Base-by-base conservation (phyloP, 768 basidiomycete genomes). In the Clitopilus hobsonii region DNA sequence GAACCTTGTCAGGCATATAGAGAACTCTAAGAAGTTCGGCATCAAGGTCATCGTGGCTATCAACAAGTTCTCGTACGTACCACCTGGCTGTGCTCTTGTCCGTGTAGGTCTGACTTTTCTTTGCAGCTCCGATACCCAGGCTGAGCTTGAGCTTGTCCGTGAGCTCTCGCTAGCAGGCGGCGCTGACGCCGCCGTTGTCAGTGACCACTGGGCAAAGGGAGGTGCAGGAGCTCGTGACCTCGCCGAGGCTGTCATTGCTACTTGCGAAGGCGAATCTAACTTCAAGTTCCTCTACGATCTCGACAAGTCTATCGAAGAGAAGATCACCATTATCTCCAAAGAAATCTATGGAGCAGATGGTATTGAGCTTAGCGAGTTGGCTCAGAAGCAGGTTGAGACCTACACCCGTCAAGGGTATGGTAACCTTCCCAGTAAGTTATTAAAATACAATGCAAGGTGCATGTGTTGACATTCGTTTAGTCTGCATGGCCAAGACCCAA, bases 401-500 rank as follows among this genome's bases (percentile, higher is more conserved):
- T 99, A 98, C 72, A 93, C 93, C 55, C 83, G 81, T 52, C 96
- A 98, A 72, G 95, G 95, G 49, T 94, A 88, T 64, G 69, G 81
- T 48, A 73, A 81, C 59, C 78, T 94, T 28, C 88, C 91, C 1
- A 91, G 91, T 92, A 67, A 63, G 89, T 71, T 25, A 20, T 45
- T 58, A 50, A 2, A 20, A 11, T 20, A 47, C 48, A 45, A 30
- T 24, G 7, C n/a, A 27, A 25, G 27, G 38, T 20, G 27, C 23
- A 52, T 47, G 24, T 56, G 26, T 53, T 63, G 2, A 58, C 48
- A 29, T 52, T 49, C 57, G 65, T 49, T 53, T 61, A 88, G 94
- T 96, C 67, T 96, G 93, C 73, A 92, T 95, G 91, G 94, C 93
- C 49, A 96, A 97, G 80, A 98, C 96, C 5, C 96, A 97, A 59